Conservation (phyloP, 2,329 filamentous ascomycete genomes). For the Alternaria viburni region DNA sequence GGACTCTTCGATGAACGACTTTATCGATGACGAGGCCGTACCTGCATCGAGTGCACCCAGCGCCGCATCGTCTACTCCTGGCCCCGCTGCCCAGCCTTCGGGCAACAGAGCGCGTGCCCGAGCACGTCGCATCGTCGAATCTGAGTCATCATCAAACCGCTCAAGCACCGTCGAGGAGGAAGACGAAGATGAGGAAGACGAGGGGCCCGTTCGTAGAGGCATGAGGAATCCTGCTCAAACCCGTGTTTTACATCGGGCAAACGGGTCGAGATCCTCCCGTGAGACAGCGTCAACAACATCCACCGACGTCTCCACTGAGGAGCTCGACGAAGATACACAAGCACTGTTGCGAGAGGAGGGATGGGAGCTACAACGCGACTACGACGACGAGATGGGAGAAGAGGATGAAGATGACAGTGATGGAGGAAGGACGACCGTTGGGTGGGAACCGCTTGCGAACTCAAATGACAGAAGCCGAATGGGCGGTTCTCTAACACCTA, state of each 20-base stretch:
- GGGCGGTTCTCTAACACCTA: conserved; percentile 56
- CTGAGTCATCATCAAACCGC: conserved; percentile 47
- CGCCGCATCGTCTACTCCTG: conserved; percentile 38
- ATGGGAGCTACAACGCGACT: conserved; percentile 48
- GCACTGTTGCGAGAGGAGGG: conserved; percentile 44
- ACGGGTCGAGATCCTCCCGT: conserved; percentile 40
- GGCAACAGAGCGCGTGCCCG: conserved; percentile 29
- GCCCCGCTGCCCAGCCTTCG: conserved; percentile 38
- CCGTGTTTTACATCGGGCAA: conserved; percentile 41
- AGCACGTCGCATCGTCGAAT: conserved; percentile 47
- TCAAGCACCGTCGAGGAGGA: conserved; percentile 43
- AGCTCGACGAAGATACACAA: conserved; percentile 50
- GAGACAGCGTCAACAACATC: conserved; percentile 43
- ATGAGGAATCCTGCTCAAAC: conserved; percentile 39
- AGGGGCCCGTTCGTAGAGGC: conserved; percentile 43
- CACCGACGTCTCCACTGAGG: conserved; percentile 44
- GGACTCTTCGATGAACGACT: conserved; percentile 52
- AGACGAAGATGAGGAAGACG: conserved; percentile 49
- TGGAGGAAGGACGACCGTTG: conserved; percentile 53
- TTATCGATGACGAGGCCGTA: conserved; percentile 47
- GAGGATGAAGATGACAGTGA: conserved; percentile 50
- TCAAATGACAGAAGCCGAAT: conserved; percentile 54
- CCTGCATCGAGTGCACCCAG: conserved; percentile 31
- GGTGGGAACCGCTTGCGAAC: conserved; percentile 54
- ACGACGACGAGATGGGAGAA: conserved; percentile 49